A percentile compares a stretch with the other conserved stretches of the same genome.
These are phyloP conservation scores for Plasmopara halstedii DNA, from an alignment of 352 stramenopile species.

Conservation along the genomic window DNA sequence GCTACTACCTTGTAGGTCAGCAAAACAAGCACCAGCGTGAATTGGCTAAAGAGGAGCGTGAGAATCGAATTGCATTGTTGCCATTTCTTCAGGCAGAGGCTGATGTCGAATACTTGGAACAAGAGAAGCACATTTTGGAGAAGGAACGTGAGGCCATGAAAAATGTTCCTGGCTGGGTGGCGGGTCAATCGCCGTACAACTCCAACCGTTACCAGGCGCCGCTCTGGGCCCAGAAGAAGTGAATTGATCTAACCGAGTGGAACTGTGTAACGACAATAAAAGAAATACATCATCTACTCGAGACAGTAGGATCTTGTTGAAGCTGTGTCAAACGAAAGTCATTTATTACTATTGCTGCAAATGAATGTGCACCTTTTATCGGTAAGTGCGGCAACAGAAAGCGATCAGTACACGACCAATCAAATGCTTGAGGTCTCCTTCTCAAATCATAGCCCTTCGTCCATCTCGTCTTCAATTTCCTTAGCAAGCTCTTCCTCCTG, in stretches of 20 bases:
- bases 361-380: not conserved
- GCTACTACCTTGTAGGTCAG: conserved; percentile 72
- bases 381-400: not conserved
- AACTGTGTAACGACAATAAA: conserved; percentile 20
- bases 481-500: conserved; percentile 93
- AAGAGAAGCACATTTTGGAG: conserved; percentile 84
- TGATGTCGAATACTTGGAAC: conserved; percentile 86
- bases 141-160: conserved; percentile 94
- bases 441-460: conserved; percentile 76
- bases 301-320: not conserved
- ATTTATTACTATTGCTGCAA: not conserved
- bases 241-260: conserved; percentile 7
- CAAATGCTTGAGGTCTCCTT: conserved; percentile 2
- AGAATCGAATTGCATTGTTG: conserved; percentile 89
- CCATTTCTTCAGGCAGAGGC: conserved; percentile 94
- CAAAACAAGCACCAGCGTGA: conserved; percentile 67
- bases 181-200: conserved; percentile 86
- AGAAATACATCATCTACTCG: conserved; percentile 9
- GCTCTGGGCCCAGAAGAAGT: conserved; percentile 77
- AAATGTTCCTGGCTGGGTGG: conserved; percentile 88
- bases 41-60: conserved; percentile 78
- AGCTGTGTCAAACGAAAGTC: not conserved
- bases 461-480: conserved; percentile 96
- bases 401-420: not conserved
- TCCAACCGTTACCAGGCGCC: conserved; percentile 74